Evolutionary conservation across 2,329 filamentous ascomycete genomes (phyloP).

Genomic region (Cercospora canescens): DNA sequence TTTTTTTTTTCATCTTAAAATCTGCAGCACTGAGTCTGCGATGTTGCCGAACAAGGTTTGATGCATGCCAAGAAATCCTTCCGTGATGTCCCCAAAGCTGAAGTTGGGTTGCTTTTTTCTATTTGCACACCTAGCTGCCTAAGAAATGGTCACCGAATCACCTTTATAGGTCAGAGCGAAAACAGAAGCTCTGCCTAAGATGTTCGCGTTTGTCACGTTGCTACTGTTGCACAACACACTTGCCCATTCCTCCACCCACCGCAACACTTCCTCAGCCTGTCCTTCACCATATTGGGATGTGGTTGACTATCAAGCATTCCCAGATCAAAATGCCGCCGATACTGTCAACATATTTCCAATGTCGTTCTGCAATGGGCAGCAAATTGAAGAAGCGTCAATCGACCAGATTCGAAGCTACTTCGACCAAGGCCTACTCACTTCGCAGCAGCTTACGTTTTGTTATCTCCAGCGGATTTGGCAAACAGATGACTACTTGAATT

Average conservation of each 20-base stretch:
- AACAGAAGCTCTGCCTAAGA: not conserved
- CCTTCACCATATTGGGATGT: not conserved
- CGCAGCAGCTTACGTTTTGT: slow-evolving; percentile 60
- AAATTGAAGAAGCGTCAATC: slow-evolving; percentile 68
- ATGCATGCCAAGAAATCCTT: not conserved
- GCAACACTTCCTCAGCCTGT: not conserved
- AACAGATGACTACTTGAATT: slow-evolving; percentile 66
- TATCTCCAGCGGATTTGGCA: slow-evolving; percentile 63
- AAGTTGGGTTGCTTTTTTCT: not conserved
- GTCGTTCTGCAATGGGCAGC: slow-evolving; percentile 60
- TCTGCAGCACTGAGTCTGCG: too few relatives aligned
- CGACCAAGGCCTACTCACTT: slow-evolving; percentile 55
- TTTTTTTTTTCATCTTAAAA: too few relatives aligned
- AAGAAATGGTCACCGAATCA: not conserved
- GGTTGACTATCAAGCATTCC: not conserved
- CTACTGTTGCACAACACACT: not conserved
- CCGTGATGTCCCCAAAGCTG: not conserved
- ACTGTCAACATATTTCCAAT: slow-evolving; percentile 55
- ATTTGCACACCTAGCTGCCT: not conserved
- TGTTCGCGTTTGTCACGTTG: not conserved
- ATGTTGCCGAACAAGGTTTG: not conserved
- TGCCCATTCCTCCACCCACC: not conserved
- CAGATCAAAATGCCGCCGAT: not conserved
- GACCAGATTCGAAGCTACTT: slow-evolving; percentile 65
- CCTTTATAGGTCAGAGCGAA: not conserved